Conservation (phyloP, 176 grass and related monocot species). For the Musa troglodytarum region DNA sequence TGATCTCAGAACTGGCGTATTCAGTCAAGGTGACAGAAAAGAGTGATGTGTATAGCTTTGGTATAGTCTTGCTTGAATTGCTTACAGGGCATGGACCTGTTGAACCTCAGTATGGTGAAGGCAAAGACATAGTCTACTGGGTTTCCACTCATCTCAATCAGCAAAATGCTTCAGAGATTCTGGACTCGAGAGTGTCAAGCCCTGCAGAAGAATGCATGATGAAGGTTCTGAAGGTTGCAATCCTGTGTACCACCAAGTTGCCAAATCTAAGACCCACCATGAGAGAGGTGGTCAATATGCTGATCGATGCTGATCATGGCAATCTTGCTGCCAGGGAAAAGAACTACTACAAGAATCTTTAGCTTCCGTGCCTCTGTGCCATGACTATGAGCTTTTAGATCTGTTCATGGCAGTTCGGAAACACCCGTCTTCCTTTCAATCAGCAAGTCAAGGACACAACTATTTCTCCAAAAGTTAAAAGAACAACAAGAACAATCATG, state of each 20-base stretch:
- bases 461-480: no score
- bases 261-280: conserved; percentile 37
- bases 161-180: conserved; percentile 29
- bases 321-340: conserved; percentile 23
- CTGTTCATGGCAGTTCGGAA: not conserved
- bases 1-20: conserved; percentile 46
- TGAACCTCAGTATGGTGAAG: conserved; percentile 25
- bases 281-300: conserved; percentile 74
- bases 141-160: conserved; percentile 24
- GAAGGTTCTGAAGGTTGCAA: conserved; percentile 47
- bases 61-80: conserved; percentile 47
- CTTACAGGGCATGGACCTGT: conserved; percentile 42
- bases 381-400: not conserved
- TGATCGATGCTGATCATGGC: conserved; percentile 39
- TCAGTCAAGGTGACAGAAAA: conserved; percentile 44
- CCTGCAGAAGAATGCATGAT: conserved; percentile 43
- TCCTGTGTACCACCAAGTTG: conserved; percentile 31
- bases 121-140: conserved; percentile 40
- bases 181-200: conserved; percentile 30
- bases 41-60: conserved; percentile 48
- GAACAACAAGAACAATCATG: no score
- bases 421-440: no score
- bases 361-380: not conserved
- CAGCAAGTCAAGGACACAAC: no score
- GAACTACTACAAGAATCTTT: conserved; percentile 27